These are phyloP conservation scores for Calocera viscosa DNA, from an alignment of 768 basidiomycete genomes.

Conservation along the genomic window DNA sequence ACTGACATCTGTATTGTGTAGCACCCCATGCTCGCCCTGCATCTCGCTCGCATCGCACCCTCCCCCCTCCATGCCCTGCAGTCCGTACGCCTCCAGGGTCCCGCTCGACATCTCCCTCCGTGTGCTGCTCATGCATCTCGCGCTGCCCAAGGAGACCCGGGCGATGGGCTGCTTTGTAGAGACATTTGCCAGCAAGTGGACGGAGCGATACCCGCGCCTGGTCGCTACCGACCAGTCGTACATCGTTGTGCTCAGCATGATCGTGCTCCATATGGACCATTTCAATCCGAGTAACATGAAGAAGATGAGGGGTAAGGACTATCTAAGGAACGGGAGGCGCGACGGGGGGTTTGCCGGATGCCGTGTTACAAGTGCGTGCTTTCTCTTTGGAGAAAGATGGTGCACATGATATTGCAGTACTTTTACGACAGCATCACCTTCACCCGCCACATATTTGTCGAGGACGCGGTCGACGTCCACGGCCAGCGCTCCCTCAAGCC, in stretches of 20 bases:
- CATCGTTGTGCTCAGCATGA: conserved; percentile 90
- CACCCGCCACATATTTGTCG: conserved; percentile 92
- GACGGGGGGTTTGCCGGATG: conserved; percentile 70
- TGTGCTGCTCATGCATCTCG: conserved; percentile 77
- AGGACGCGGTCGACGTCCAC: conserved; percentile 68
- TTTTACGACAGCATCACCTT: conserved; percentile 95
- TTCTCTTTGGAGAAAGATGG: conserved; percentile 10
- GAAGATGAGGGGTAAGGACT: conserved; percentile 94
- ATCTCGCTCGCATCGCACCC: not conserved
- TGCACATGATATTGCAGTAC: conserved; percentile 43
- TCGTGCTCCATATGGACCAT: conserved; percentile 96
- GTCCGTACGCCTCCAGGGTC: conserved; percentile 32
- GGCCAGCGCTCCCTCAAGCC: conserved; percentile 39
- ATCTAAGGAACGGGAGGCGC: conserved; percentile 71
- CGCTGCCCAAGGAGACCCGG: conserved; percentile 89
- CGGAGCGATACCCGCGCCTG: conserved; percentile 66
- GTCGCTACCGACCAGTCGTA: conserved; percentile 81
- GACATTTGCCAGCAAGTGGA: conserved; percentile 78
- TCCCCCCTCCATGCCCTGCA: conserved; percentile 10
- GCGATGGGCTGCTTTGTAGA: conserved; percentile 97
- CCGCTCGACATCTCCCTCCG: conserved; percentile 88
- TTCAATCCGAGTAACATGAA: conserved; percentile 97
- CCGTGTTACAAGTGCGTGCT: conserved; percentile 68
- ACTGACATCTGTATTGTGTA: not conserved
- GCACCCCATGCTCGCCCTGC: not conserved